Evolutionary conservation across 805 yeast species (phyloP), one percentile per base, ranked within the genome.

Genomic region (Wickerhamomyces sydowiorum): DNA sequence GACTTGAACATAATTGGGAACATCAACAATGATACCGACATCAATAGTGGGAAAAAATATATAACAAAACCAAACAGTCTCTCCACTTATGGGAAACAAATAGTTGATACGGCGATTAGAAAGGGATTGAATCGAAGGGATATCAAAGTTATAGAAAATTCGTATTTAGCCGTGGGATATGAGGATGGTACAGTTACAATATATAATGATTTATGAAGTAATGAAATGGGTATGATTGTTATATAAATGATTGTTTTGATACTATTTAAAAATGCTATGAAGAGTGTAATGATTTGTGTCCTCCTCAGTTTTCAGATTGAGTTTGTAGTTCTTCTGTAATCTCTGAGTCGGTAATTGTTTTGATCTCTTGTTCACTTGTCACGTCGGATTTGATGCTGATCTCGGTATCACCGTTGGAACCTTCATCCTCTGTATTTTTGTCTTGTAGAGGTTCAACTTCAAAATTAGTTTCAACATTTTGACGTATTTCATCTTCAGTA

Each of bases 101-200:
- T 35, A 27, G 34, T 37, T 17, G 9, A 36, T 28, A 24, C 22
- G n/a, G 24, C 22, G 10, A 8, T 25, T n/a, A 32, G 5, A 3
- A 29, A 24, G 14, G 22, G 17, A 15, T 33, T 48, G 3, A 42
- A 46, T 13, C 53, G 61, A 43, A 36, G 63, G 14, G 63, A 58
- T 36, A 6, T 46, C 4, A 49, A 50, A 23, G 40, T 49, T 7
- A 35, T 54, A 0, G 25, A 34, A 4, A 50, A 45, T 2, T 46
- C 53, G 13, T 58, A 69, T 52, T 46, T 76, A 1, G 71, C 76
- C 5, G 67, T 70, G 2, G 84, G 78, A 0, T 78, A 73, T 37
- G 75, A 73, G 38, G 82, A 79, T 47, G 82, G 83, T 3, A 63
- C 77, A 3, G 62, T 79, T 2, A 65, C 64, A 12, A 56, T 75